Base-by-base conservation (phyloP, 2,329 filamentous ascomycete species). In the Lasiodiplodia citricola region DNA sequence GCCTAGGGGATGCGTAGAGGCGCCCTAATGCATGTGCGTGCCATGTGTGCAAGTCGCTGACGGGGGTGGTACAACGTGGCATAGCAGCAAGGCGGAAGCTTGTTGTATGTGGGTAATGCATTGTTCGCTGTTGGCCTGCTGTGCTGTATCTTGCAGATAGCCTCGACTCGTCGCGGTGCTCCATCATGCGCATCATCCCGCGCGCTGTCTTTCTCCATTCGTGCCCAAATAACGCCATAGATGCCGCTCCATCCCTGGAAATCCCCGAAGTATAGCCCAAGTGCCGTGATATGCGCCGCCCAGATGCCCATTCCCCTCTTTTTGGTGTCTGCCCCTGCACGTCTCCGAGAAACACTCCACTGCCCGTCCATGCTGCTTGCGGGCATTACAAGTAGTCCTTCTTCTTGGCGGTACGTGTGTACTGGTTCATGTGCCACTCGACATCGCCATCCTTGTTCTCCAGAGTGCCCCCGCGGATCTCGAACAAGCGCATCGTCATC, bases 401-500 rank as follows among this genome's bases (percentile, higher is more conserved):
- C 88, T 98, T 98, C 82, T 90, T 90, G 74, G 91, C 91, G 16
- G 95, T 98, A 73, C 96, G 87, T 10, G 95, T 99, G 80, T 97
- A 99, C 78, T 97, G 95, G 70, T 93, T 96, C 71, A 99, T 85
- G 71, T 96, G 92, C 96, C 96, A 99, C 82, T 99, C 96, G 4
- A 96, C 90, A 80, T 99, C 96, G 4, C 95, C 95, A 73, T 96
- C 92, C 80, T 96, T 96, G 76, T 94, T 97, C 78, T 98, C 96
- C 70, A 97, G 83, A 4, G 95, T 97, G 18, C 96, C 95, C 66
- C 91, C 91, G 57, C 94, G 87, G 70, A 99, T 97, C 83, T 98
- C 93, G 77, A 98, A 99, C 66, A 94, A 84, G 73, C 93, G 87
- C 93, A 98, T 96, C n/a, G 94, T 97, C 93, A 98, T 97, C 68